Evolutionary conservation across 306 rosid species (phyloP).

Genomic region (Rosa lucieae): DNA sequence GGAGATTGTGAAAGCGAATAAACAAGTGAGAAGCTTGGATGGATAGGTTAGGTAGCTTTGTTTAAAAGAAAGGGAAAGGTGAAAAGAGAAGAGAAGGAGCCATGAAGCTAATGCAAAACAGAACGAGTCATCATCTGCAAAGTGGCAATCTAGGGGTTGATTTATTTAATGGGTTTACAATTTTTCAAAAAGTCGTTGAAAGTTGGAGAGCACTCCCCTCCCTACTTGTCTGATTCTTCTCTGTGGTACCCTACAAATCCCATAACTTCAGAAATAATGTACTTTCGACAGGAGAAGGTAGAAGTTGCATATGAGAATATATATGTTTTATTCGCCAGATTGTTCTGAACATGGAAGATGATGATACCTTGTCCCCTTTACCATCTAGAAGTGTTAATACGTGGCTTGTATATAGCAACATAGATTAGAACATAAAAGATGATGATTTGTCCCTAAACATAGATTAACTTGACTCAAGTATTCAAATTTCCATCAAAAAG

Average conservation of each 20-base stretch:
- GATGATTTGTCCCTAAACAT: background rate
- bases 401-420: background rate
- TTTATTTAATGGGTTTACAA: background rate
- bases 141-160: background rate
- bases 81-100: conserved; percentile 1
- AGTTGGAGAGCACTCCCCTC: conserved; percentile 23
- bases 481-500: background rate
- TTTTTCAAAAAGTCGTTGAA: conserved; percentile 19
- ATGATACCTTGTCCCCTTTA: background rate
- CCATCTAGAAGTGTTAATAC: background rate
- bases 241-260: background rate
- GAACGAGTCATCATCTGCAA: conserved; percentile 24
- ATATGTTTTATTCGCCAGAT: background rate
- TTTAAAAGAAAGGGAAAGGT: conserved; percentile 6
- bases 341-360: background rate
- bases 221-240: conserved; percentile 2
- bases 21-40: conserved; percentile 8
- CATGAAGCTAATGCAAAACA: background rate
- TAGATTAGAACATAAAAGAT: background rate
- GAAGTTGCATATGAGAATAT: background rate
- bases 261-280: background rate
- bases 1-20: conserved; percentile 17
- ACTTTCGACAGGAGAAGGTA: background rate
- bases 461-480: background rate
- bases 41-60: conserved; percentile 18